Evolutionary conservation across 148 eudicot genomes (phyloP).

Genomic region (Rhododendron ovatum): DNA sequence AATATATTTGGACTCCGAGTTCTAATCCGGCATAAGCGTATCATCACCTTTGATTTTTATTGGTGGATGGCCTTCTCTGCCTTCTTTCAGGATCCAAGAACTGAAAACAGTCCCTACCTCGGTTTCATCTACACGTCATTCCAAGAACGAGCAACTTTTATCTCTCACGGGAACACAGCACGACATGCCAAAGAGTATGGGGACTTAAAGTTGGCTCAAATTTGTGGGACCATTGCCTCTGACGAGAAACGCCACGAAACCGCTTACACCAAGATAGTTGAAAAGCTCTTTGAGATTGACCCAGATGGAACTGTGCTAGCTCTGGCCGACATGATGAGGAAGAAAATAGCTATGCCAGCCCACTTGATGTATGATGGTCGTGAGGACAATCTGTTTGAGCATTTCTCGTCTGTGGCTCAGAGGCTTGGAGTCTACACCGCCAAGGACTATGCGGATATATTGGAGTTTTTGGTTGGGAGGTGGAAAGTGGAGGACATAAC

Average conservation of each 20-base stretch:
- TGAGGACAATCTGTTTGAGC: slow-evolving; percentile 23
- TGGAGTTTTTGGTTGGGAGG: slow-evolving; percentile 24
- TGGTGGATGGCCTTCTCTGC: not conserved
- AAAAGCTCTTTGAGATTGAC: slow-evolving; percentile 24
- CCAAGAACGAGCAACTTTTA: slow-evolving; percentile 26
- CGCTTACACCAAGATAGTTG: slow-evolving; percentile 26
- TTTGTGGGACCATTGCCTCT: slow-evolving; percentile 24
- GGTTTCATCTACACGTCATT: slow-evolving; percentile 28
- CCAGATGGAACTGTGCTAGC: slow-evolving; percentile 21
- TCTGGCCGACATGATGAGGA: slow-evolving; percentile 28
- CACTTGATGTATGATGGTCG: slow-evolving; percentile 27
- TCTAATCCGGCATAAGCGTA: not conserved
- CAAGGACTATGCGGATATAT: slow-evolving; percentile 24
- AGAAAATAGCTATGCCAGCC: slow-evolving; percentile 25
- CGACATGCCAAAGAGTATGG: slow-evolving; percentile 23
- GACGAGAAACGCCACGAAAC: slow-evolving; percentile 32
- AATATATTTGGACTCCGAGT: not conserved
- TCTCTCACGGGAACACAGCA: slow-evolving; percentile 27
- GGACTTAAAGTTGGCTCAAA: slow-evolving; percentile 15
- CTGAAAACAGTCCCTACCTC: slow-evolving; percentile 24
- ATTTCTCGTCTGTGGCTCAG: slow-evolving; percentile 25
- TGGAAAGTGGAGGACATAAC: slow-evolving; percentile 23
- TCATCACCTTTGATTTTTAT: not conserved
- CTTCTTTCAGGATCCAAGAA: slow-evolving; percentile 19
- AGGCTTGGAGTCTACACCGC: slow-evolving; percentile 23